A percentile compares a stretch with the other conserved stretches of the same genome.
Conservation (phyloP, 176 grass and related monocot species). For the Triticum timopheevii region DNA sequence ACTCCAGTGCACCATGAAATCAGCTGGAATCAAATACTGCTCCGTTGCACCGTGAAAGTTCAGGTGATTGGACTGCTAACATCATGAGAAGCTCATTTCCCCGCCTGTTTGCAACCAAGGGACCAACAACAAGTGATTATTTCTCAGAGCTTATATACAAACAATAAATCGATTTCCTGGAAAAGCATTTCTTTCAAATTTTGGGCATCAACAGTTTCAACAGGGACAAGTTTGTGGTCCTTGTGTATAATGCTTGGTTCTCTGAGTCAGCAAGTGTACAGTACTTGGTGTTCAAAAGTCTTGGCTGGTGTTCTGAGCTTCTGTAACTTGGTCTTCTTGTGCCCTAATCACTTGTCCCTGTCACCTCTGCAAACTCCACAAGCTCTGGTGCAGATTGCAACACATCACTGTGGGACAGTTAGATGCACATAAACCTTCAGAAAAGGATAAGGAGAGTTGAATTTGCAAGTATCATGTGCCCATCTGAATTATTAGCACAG, state of each 20-base stretch:
- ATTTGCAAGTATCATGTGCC: neutral
- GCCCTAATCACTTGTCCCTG: neutral
- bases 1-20: too few relatives aligned
- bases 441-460: neutral
- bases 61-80: neutral
- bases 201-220: neutral
- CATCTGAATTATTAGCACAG: neutral
- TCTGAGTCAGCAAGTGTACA: neutral
- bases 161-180: neutral
- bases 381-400: neutral
- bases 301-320: neutral
- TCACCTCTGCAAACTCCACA: neutral
- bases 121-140: neutral
- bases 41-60: neutral
- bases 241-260: neutral
- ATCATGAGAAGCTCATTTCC: neutral
- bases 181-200: neutral
- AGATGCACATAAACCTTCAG: neutral
- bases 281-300: neutral
- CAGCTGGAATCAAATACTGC: neutral
- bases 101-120: neutral
- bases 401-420: neutral
- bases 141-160: neutral
- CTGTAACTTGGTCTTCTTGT: neutral
- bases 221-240: neutral